phyloP scores from a whole-genome alignment of 257 asterid genomes.

The Plantago ovata region DNA sequence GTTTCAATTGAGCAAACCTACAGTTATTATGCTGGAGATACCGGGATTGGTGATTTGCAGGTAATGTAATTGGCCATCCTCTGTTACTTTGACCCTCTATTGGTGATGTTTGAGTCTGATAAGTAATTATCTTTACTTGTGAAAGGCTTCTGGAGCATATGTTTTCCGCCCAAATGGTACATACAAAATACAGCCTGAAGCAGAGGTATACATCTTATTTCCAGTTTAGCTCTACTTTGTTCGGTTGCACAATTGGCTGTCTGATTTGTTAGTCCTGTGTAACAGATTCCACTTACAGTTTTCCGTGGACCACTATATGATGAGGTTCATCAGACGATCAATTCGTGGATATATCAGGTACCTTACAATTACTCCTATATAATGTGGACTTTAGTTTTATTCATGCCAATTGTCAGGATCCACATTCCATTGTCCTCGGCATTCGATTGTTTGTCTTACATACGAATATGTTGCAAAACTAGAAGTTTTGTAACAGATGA shows the following conservation, averaged over 20 bases:
- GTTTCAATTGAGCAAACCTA: conserved; percentile 76
- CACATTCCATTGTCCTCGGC: background rate
- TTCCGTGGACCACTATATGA: conserved; percentile 73
- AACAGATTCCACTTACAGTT: conserved; percentile 57
- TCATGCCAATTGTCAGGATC: background rate
- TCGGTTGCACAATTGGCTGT: conserved; percentile 8
- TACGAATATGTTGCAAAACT: background rate
- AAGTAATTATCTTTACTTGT: conserved; percentile 17
- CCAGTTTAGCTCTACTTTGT: background rate
- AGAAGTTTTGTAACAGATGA: too few relatives aligned
- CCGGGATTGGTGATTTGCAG: conserved; percentile 52
- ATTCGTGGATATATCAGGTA: conserved; percentile 95
- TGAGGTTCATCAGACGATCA: conserved; percentile 84
- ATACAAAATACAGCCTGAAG: conserved; percentile 36
- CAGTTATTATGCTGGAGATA: conserved; percentile 69
- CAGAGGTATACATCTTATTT: conserved; percentile 42
- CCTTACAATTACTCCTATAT: conserved; percentile 18
- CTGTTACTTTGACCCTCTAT: conserved; percentile 7
- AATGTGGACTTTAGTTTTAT: background rate
- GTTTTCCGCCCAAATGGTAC: conserved; percentile 86
- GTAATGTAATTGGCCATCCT: conserved; percentile 26
- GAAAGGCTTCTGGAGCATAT: conserved; percentile 93
- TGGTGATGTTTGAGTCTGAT: conserved; percentile 12
- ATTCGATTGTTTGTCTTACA: background rate
- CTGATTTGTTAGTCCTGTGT: conserved; percentile 20